phyloP scores from a whole-genome alignment of 228 moss, liverwort and hornwort species.

The Sphagnum magellanicum region DNA sequence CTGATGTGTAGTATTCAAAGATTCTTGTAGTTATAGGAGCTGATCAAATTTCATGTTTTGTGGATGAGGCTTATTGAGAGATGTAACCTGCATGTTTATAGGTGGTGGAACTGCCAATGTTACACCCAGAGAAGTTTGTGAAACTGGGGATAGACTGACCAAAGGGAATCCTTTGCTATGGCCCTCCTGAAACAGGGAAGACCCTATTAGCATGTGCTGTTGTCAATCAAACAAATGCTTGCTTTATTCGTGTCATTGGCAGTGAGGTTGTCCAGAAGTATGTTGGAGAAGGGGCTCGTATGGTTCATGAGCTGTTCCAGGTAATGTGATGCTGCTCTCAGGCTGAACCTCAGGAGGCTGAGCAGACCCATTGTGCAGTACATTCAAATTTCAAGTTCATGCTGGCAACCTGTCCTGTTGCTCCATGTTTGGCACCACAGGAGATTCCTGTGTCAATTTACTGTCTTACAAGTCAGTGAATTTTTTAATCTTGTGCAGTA shows the following conservation, averaged over 20 bases:
- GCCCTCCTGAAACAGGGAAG: constrained; percentile 96
- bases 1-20: too few relatives aligned
- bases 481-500: too few relatives aligned
- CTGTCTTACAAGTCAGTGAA: too few relatives aligned
- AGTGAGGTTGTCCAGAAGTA: constrained; percentile 97
- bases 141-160: constrained; percentile 98
- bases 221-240: constrained; percentile 94
- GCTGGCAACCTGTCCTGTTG: too few relatives aligned
- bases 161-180: constrained; percentile 92
- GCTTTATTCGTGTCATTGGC: constrained; percentile 95
- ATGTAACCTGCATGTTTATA: constrained; percentile 5
- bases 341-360: too few relatives aligned
- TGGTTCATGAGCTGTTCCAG: constrained; percentile 98
- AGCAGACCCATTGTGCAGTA: too few relatives aligned
- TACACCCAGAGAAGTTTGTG: constrained; percentile 98
- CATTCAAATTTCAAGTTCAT: too few relatives aligned
- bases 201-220: constrained; percentile 91
- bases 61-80: too few relatives aligned
- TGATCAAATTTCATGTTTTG: too few relatives aligned
- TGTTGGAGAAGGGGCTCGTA: constrained; percentile 93
- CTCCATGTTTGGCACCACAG: too few relatives aligned
- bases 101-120: constrained; percentile 91
- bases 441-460: too few relatives aligned
- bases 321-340: constrained; percentile 15
- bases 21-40: too few relatives aligned